Base-by-base conservation (phyloP, 164 flowering plant genomes). In the Amborella trichopoda region DNA sequence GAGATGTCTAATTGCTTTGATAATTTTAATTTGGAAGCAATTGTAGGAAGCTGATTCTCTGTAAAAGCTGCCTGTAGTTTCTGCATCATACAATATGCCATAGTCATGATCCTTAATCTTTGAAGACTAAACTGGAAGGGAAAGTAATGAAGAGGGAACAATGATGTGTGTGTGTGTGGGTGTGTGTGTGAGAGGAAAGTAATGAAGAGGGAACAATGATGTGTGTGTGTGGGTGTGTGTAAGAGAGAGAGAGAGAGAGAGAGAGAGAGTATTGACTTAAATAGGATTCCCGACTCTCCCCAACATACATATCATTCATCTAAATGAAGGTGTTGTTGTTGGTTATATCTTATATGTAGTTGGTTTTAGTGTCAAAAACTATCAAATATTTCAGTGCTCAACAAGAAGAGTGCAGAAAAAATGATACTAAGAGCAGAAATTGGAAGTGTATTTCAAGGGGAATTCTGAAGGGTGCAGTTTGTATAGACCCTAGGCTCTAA, bases 1-100 rank as follows among this genome's bases (percentile, higher is more conserved):
- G 56, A 40, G 21, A 46, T 11, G 32, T 48, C 46, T 37, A 42
- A 43, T 53, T 36, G 52, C 26, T 16, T 44, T 53, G 33, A 20
- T 19, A 43, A 23, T 17, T 22, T 28, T 19, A 23, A 25, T 44
- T 53, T 58, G 2, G 23, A 28, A 38, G 36, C 26, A 19, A 46
- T 21, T 24, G 52, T 36, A 45, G 45, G 39, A n/a, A 23, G 41
- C 36, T 46, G 50, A 23, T 51, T 46, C 25, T 38, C 28, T n/a
- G 9, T 11, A 38, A 45, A 18, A 34, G 26, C 53, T 20, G 32
- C 50, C n/a, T 17, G 26, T 32, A 40, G 48, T 44, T 25, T 44
- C 52, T 50, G 56, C 52, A 50, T 42, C 26, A 40, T 37, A 3
- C n/a, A 1, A 37, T 37, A 38, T 38, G 41, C n/a, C 41, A 10